phyloP scores from a whole-genome alignment of 164 flowering plant species.

The Macadamia integrifolia region DNA sequence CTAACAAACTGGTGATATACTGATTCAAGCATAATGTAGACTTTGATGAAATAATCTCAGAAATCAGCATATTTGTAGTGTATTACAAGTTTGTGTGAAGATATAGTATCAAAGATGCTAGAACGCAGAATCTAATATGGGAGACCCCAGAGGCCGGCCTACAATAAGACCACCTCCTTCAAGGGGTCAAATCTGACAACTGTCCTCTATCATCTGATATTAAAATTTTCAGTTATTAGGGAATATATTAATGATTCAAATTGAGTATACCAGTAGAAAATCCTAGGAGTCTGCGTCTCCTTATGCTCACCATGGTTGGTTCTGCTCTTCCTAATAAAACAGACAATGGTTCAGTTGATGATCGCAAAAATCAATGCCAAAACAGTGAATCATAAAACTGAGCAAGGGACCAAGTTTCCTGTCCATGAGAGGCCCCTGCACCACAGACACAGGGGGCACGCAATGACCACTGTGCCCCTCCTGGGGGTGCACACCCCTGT shows the following conservation, averaged over 20 bases:
- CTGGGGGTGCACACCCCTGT: too few species aligned
- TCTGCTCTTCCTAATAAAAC: conserved; percentile 10
- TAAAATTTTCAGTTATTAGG: too few species aligned
- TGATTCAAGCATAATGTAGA: conserved; percentile 3
- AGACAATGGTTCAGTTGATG: conserved; percentile 13
- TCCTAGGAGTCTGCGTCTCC: conserved; percentile 76
- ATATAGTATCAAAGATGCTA: neutral
- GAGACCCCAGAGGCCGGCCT: neutral
- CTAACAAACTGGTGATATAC: conserved; percentile 1
- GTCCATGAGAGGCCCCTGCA: too few species aligned
- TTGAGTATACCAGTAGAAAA: conserved; percentile 50
- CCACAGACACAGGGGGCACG: too few species aligned
- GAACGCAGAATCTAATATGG: conserved; percentile 2
- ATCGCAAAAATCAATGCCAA: conserved; percentile 8
- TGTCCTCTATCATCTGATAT: neutral
- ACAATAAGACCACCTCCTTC: neutral
- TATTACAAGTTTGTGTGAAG: neutral
- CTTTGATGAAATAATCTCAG: neutral
- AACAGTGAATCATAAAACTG: neutral
- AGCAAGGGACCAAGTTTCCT: too few species aligned
- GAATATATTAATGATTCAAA: neutral
- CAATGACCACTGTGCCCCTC: too few species aligned
- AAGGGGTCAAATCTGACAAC: neutral
- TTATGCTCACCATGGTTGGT: conserved; percentile 75
- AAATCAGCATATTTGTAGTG: neutral